Percentiles rank a stretch among this genome's conserved stretches.
These are phyloP conservation scores for Entrophospora sp. DNA, from an alignment of 192 early-diverging fungal genomes.

Conservation along the genomic window DNA sequence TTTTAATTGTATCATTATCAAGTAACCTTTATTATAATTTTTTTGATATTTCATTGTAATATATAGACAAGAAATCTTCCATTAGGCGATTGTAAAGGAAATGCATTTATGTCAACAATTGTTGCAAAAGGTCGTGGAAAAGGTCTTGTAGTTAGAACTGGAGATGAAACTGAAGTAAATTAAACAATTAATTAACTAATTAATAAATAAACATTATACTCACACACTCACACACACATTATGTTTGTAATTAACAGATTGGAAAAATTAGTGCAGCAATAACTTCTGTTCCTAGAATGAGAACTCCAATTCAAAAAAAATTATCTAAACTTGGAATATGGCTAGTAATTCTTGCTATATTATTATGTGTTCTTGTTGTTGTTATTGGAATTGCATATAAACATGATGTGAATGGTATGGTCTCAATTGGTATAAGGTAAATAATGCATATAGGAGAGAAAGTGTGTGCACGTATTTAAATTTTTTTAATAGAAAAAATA, in stretches of 20 bases:
- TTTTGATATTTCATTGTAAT: neutral
- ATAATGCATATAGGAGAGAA: neutral
- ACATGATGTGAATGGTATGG: conserved; percentile 55
- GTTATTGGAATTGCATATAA: conserved; percentile 71
- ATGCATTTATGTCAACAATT: conserved; percentile 93
- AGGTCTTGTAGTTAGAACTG: conserved; percentile 88
- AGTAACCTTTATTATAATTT: neutral
- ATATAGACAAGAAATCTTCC: conserved; percentile 50
- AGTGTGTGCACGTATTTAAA: too few species aligned
- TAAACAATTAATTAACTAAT: neutral
- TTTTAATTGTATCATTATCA: neutral
- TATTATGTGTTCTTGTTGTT: conserved; percentile 77
- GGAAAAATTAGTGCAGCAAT: conserved; percentile 91
- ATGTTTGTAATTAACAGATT: too few species aligned
- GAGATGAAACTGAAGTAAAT: conserved; percentile 64
- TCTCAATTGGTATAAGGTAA: conserved; percentile 77
- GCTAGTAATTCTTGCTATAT: conserved; percentile 75
- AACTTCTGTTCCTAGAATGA: conserved; percentile 41
- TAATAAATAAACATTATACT: neutral
- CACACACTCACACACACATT: too few species aligned
- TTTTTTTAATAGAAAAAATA: neutral
- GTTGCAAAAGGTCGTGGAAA: conserved; percentile 85
- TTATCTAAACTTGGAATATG: conserved; percentile 72
- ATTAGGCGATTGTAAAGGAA: conserved; percentile 89
- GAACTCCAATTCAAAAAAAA: conserved; percentile 65